A percentile compares a stretch with the other conserved stretches of the same genome.
Evolutionary conservation across 257 asterid species (phyloP).

Genomic region (Przewalskia tangutica): DNA sequence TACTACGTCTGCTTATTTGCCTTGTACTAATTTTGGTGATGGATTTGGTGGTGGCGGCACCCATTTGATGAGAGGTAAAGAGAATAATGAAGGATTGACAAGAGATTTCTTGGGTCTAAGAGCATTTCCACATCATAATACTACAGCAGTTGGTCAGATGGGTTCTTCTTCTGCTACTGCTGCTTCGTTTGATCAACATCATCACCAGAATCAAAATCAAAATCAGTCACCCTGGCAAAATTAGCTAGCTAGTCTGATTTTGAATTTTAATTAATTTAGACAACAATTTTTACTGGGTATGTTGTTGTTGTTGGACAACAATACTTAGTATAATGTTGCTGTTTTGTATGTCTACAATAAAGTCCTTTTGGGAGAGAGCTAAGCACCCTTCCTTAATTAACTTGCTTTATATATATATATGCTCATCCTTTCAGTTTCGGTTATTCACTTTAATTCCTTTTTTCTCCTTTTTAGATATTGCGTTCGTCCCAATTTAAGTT

Average conservation of each 20-base stretch:
- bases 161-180: neutral
- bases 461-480: too few relatives aligned
- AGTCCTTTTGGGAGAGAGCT: conserved; percentile 2
- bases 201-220: neutral
- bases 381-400: conserved; percentile 3
- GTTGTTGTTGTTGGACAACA: neutral
- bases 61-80: conserved; percentile 4
- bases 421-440: neutral
- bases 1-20: neutral
- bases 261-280: neutral
- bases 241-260: neutral
- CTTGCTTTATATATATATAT: neutral
- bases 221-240: conserved; percentile 6
- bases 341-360: neutral
- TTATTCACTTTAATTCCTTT: neutral
- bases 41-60: neutral
- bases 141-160: neutral
- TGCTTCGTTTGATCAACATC: neutral
- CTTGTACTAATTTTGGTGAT: neutral
- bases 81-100: conserved; percentile 7
- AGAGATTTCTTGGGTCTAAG: conserved; percentile 10
- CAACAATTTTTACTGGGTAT: neutral
- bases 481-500: too few relatives aligned
- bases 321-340: too few relatives aligned
- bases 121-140: conserved; percentile 5